Evolutionary conservation across 139 green algal species (phyloP), one percentile per base, ranked within the genome.

Genomic region (Nannochloris sp.): DNA sequence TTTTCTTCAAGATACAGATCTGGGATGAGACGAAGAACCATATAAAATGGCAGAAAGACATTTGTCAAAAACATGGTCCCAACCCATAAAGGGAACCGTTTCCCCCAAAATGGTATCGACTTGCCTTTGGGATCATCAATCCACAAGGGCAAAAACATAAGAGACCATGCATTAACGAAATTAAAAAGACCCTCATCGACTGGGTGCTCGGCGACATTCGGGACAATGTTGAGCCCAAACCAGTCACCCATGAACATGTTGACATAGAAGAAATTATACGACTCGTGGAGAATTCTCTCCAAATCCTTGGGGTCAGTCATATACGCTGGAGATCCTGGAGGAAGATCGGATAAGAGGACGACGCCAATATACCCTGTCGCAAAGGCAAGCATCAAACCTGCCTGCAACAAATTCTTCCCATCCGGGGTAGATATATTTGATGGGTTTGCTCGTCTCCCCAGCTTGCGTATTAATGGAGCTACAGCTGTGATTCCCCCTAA

Each of bases 231-330:
- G 10, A 90, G 43, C 18, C 68, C 57, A 0, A 84, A 25, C 18
- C 64, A 21, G 10, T 60, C 64, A 19, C 46, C 46, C n/a, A 87
- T 60, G 2, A 67, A 48, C 7, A 72, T 73, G 59, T 94, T 94
- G 55, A 95, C 67, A 62, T 91, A 95, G 69, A 92, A 95, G 60
- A 92, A 87, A 72, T 94, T 94, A 43, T 86, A 44, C 3, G 75
- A 86, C 69, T 91, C 76, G 67, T 95, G 57, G 5, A 86, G 58
- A 21, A 87, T 66, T 34, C 76, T 56, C 40, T 61, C 12, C 27
- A 84, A 54, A 2, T 61, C 67, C n/a, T 85, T 67, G 1, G 67
- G 50, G 11, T 71, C 43, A 16, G 78, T 58, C 34, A 78, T 48
- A 44, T 44, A 83, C 0, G 48, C 78, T n/a, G 85, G 77, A 15